phyloP scores from a whole-genome alignment of 192 early-diverging fungal genomes.

The Backusella parvicylindrica region DNA sequence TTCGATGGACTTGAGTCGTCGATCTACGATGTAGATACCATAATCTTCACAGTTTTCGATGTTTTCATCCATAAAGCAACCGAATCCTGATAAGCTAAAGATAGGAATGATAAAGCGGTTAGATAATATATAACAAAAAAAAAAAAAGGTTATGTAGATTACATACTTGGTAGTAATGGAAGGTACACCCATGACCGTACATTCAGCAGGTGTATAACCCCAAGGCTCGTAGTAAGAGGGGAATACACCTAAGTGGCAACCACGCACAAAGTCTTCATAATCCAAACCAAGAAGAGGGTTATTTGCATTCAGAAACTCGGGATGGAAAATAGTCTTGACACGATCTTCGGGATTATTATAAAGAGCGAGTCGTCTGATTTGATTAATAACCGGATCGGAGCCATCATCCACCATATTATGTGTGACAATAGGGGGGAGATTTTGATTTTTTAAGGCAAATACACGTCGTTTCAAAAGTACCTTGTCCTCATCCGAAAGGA shows the following conservation, averaged over 20 bases:
- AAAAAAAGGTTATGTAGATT: too few relatives aligned
- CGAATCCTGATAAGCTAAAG: constrained; percentile 83
- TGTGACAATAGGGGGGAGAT: constrained; percentile 91
- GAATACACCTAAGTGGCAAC: constrained; percentile 96
- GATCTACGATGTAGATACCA: constrained; percentile 98
- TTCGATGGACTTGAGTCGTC: constrained; percentile 86
- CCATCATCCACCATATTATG: constrained; percentile 92
- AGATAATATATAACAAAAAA: too few relatives aligned
- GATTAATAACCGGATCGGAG: constrained; percentile 81
- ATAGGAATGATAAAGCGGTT: not conserved
- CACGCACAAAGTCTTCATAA: constrained; percentile 98
- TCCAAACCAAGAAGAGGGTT: constrained; percentile 91
- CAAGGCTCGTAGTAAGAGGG: constrained; percentile 98
- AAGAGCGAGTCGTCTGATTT: constrained; percentile 74
- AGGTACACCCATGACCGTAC: constrained; percentile 98
- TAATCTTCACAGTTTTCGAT: too few relatives aligned
- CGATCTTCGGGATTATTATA: constrained; percentile 90
- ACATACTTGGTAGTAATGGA: constrained; percentile 87
- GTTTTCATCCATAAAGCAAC: constrained; percentile 97
- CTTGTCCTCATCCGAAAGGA: constrained; percentile 81
- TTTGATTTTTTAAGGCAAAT: constrained; percentile 83
- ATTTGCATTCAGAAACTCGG: constrained; percentile 94
- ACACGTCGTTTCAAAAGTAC: constrained; percentile 90
- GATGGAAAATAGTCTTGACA: constrained; percentile 97
- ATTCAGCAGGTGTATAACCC: constrained; percentile 98